phyloP scores from a whole-genome alignment of 1,139 yeast genomes.

The Yamadazyma epiphylla region DNA sequence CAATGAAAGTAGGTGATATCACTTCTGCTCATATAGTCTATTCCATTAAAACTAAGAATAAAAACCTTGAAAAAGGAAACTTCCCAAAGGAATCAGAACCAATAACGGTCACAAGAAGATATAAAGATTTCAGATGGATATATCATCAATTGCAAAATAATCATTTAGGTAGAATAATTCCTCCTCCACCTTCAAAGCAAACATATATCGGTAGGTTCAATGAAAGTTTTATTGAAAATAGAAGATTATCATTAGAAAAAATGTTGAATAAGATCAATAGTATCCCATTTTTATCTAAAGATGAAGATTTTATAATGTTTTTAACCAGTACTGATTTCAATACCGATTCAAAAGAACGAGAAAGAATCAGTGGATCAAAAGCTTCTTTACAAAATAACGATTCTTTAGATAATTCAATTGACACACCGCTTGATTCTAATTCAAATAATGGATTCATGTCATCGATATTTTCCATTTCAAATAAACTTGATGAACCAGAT shows the following conservation, averaged over 20 bases:
- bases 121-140: slow-evolving; percentile 82
- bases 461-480: slow-evolving; percentile 54
- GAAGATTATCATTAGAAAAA: slow-evolving; percentile 81
- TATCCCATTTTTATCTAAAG: slow-evolving; percentile 56
- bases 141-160: slow-evolving; percentile 83
- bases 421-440: slow-evolving; percentile 20
- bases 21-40: slow-evolving; percentile 89
- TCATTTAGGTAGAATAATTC: slow-evolving; percentile 87
- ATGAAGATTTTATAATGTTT: slow-evolving; percentile 74
- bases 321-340: slow-evolving; percentile 70
- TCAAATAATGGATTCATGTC: slow-evolving; percentile 56
- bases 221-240: slow-evolving; percentile 80
- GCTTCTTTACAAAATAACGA: slow-evolving; percentile 46
- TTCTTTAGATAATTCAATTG: slow-evolving; percentile 28
- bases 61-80: slow-evolving; percentile 19
- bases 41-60: slow-evolving; percentile 60
- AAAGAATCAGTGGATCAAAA: slow-evolving; percentile 50
- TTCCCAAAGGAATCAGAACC: slow-evolving; percentile 24
- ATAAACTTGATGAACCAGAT: slow-evolving; percentile 74
- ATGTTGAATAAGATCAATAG: slow-evolving; percentile 73
- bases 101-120: slow-evolving; percentile 65
- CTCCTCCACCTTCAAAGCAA: slow-evolving; percentile 97
- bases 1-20: slow-evolving; percentile 86
- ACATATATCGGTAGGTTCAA: slow-evolving; percentile 81
- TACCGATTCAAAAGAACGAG: slow-evolving; percentile 62